Conservation (phyloP, 495 filamentous ascomycete species). For the Trichoderma erinaceum region DNA sequence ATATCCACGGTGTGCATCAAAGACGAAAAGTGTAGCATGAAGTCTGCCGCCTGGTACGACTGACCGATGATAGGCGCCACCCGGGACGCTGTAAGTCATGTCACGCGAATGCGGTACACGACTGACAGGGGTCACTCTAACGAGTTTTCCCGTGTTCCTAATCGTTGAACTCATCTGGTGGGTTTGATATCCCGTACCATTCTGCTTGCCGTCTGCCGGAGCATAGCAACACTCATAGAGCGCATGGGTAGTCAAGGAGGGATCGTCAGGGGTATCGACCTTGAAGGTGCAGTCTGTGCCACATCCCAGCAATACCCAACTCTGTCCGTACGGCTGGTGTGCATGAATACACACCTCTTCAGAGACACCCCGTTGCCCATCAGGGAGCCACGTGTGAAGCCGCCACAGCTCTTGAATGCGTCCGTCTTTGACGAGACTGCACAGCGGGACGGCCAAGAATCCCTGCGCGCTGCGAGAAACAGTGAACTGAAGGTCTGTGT, state of each 20-base stretch:
- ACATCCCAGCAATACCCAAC: conserved; percentile 27
- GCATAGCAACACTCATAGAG: neutral
- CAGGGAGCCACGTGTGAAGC: conserved; percentile 25
- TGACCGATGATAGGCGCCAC: neutral
- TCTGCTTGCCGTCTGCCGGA: neutral
- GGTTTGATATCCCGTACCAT: neutral
- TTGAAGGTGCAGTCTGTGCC: conserved; percentile 19
- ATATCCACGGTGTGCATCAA: neutral
- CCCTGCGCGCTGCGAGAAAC: conserved; percentile 32
- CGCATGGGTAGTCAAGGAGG: neutral
- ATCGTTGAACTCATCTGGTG: neutral
- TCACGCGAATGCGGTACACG: neutral
- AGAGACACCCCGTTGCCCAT: conserved; percentile 19
- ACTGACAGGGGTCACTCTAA: neutral
- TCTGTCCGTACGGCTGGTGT: conserved; percentile 24
- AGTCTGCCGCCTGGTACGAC: neutral
- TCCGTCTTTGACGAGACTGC: conserved; percentile 22
- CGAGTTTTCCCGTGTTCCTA: neutral
- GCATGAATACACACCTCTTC: conserved; percentile 21
- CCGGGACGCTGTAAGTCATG: neutral
- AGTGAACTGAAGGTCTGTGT: conserved; percentile 11
- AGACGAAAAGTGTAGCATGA: neutral
- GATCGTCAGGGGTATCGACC: neutral
- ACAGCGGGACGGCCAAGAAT: conserved; percentile 25
- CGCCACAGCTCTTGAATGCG: conserved; percentile 25